Conservation (phyloP, 2,329 filamentous ascomycete genomes). For the Monascus ruber region DNA sequence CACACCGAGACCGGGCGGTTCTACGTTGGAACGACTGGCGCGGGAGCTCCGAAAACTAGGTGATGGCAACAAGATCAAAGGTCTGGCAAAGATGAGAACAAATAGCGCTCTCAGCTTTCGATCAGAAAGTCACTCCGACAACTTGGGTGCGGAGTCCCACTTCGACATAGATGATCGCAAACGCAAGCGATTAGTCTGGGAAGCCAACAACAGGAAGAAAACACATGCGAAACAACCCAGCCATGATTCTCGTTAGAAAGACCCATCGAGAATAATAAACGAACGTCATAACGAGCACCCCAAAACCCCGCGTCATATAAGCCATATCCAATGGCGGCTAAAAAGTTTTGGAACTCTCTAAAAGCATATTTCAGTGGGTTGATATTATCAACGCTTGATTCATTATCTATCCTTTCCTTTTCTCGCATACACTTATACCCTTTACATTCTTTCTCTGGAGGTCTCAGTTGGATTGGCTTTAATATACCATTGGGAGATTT, state of each 20-base stretch:
- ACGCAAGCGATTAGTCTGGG: conserved; percentile 36
- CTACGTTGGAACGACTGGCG: conserved; percentile 48
- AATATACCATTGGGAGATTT: too few relatives aligned
- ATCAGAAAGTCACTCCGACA: conserved; percentile 18
- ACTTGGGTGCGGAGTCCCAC: conserved; percentile 23
- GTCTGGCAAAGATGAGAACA: conserved; percentile 39
- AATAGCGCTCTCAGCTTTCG: conserved; percentile 40
- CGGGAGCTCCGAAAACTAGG: conserved; percentile 44
- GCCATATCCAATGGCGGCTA: too few relatives aligned
- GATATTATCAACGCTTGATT: too few relatives aligned
- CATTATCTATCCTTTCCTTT: too few relatives aligned
- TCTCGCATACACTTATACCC: too few relatives aligned
- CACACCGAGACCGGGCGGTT: conserved; percentile 26
- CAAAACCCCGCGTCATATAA: too few relatives aligned
- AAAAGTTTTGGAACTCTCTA: too few relatives aligned
- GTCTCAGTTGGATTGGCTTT: too few relatives aligned
- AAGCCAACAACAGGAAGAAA: conserved; percentile 31
- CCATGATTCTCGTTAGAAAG: conserved; percentile 5
- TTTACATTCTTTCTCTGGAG: too few relatives aligned
- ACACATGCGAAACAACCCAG: conserved; percentile 15
- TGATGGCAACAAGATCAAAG: conserved; percentile 14
- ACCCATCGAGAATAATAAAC: too few relatives aligned
- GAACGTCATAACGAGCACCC: too few relatives aligned
- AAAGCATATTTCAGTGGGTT: too few relatives aligned
- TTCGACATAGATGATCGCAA: conserved; percentile 42